Base-by-base conservation (phyloP, 768 basidiomycete species). In the Rhodosporidiobolus odoratus region DNA sequence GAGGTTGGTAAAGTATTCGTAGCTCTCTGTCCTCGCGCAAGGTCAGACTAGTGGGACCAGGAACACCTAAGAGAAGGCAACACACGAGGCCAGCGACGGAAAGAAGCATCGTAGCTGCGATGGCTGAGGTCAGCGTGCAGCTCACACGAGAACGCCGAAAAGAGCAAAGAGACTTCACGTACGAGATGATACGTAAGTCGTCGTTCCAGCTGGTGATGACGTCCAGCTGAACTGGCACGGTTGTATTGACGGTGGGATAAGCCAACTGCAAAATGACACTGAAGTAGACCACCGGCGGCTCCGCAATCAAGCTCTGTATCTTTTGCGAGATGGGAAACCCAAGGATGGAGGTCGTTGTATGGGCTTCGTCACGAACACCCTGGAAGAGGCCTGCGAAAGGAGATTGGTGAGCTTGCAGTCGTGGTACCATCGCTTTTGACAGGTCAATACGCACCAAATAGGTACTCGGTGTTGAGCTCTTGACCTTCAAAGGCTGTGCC, bases 21-120 rank as follows among this genome's bases (percentile, higher is more conserved):
- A 50, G 12, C 8, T 9, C 23, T 50, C 43, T 45, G 43, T n/a
- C n/a, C n/a, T n/a, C n/a, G n/a, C n/a, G n/a, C n/a, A n/a, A n/a
- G n/a, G n/a, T n/a, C n/a, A n/a, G n/a, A n/a, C n/a, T n/a, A n/a
- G n/a, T n/a, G 13, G 23, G 43, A 45, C 13, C 12, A 45, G 43
- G 43, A 23, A 23, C 13, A 45, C 12, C 12, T 12, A 45, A 27
- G 4, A 23, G 17, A 30, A 4, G 2, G 19, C 5, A n/a, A 8
- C 40, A n/a, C 16, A 47, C 59, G 43, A 47, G 62, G 27, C n/a
- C n/a, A 63, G 3, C 62, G 62, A 12, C 62, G 62, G 62, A 63
- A 54, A 12, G 40, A 10, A 13, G 52, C 50, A 32, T 63, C 62
- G 62, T 63, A 63, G 2, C 58, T 59, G 58, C 25, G 40, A 30